Evolutionary conservation across 2,329 filamentous ascomycete species (phyloP).

Genomic region (Monosporascus sp.): DNA sequence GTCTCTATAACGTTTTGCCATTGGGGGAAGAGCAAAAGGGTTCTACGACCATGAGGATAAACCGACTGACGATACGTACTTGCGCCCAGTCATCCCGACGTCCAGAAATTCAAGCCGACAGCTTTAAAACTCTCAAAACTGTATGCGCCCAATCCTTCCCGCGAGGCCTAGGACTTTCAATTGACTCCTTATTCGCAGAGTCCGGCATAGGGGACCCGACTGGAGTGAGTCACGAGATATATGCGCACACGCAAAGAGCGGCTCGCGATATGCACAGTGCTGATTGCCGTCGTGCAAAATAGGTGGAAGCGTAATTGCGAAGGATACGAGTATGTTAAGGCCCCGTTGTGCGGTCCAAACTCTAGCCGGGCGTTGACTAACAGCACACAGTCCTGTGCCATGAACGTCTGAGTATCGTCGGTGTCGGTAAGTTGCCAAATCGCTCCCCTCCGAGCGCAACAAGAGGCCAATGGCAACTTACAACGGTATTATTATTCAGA

Average conservation of each 20-base stretch:
- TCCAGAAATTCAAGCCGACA: conserved; percentile 92
- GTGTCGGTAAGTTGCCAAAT: conserved; percentile 65
- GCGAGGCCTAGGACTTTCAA: conserved; percentile 17
- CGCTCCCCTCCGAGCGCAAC: conserved; percentile 5
- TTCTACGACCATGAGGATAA: not conserved
- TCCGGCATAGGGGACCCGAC: conserved; percentile 95
- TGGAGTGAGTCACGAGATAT: conserved; percentile 71
- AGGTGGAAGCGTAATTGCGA: conserved; percentile 85
- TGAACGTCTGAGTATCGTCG: conserved; percentile 95
- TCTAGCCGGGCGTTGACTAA: conserved; percentile 1
- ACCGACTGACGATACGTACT: conserved; percentile 9
- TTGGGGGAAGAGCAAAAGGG: not conserved
- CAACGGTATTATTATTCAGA: conserved; percentile 47
- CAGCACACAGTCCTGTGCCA: conserved; percentile 73
- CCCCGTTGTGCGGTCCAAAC: no score
- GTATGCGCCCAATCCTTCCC: conserved; percentile 56
- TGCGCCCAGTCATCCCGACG: conserved; percentile 72
- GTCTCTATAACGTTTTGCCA: no score
- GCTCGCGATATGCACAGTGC: conserved; percentile 8
- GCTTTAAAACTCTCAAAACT: conserved; percentile 91
- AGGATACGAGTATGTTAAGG: conserved; percentile 74
- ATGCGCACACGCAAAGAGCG: conserved; percentile 6
- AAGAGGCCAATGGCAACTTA: conserved; percentile 10
- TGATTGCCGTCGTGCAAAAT: conserved; percentile 17
- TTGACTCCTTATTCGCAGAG: conserved; percentile 50